Conservation (phyloP, 768 basidiomycete species). For the Boletus vermiculosoides region DNA sequence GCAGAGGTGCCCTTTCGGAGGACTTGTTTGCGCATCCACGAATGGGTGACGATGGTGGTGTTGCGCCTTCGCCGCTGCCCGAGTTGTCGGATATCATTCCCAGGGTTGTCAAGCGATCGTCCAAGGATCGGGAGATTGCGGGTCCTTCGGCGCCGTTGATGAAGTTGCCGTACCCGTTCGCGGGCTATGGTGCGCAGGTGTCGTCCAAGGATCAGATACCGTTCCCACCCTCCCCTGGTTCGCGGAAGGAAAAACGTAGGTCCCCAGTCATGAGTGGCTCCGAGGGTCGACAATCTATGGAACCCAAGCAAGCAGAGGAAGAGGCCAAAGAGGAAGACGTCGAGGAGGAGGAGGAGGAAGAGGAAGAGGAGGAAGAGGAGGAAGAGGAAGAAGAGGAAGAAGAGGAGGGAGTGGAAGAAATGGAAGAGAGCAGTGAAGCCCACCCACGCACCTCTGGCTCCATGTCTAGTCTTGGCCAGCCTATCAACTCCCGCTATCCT, state of each 20-base stretch:
- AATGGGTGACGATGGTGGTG: conserved; percentile 25
- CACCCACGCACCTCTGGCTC: conserved; percentile 73
- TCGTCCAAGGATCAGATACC: conserved; percentile 67
- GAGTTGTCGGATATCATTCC: conserved; percentile 44
- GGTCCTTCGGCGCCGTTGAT: conserved; percentile 45
- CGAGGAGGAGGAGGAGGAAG: conserved; percentile 17
- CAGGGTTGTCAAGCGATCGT: conserved; percentile 44
- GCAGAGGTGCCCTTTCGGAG: conserved; percentile 56
- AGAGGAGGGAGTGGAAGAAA: conserved; percentile 37
- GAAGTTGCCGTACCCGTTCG: conserved; percentile 70
- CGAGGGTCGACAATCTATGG: conserved; percentile 32
- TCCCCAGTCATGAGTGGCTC: conserved; percentile 28
- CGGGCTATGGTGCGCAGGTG: conserved; percentile 56
- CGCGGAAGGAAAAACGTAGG: conserved; percentile 38
- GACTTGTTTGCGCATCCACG: conserved; percentile 64
- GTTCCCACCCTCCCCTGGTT: conserved; percentile 66
- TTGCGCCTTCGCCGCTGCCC: conserved; percentile 20
- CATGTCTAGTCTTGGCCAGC: conserved; percentile 83
- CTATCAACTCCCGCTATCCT: conserved; percentile 66
- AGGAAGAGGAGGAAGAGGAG: conserved; percentile 39
- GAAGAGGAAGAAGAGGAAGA: conserved; percentile 36
- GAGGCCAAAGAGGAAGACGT: conserved; percentile 21
- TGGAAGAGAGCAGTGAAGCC: conserved; percentile 46
- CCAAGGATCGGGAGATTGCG: conserved; percentile 45
- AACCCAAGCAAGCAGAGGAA: conserved; percentile 29